Evolutionary conservation across 2,329 filamentous ascomycete species (phyloP).

Genomic region (Rhexocercosporidium sp.): DNA sequence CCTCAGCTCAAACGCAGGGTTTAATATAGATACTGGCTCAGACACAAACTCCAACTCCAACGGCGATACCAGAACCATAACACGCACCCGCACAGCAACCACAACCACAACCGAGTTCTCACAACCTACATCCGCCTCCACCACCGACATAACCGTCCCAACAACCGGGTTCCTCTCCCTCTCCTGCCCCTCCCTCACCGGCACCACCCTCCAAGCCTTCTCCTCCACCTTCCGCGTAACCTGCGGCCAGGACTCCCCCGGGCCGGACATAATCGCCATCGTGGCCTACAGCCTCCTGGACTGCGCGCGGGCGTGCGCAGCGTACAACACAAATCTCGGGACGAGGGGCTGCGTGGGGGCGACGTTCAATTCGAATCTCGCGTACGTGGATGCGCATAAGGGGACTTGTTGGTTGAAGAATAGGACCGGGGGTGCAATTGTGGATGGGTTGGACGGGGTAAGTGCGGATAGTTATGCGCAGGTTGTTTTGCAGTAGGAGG

Average conservation of each 20-base stretch:
- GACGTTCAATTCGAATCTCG: constrained; percentile 14
- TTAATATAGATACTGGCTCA: neutral
- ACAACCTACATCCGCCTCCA: neutral
- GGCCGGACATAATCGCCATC: constrained; percentile 9
- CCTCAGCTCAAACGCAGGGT: neutral
- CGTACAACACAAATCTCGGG: constrained; percentile 2
- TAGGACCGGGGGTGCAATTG: neutral
- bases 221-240: neutral
- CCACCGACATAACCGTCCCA: neutral
- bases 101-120: neutral
- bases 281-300: constrained; percentile 11
- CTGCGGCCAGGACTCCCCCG: constrained; percentile 11
- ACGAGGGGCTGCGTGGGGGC: constrained; percentile 4
- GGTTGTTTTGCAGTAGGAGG: constrained; percentile 2
- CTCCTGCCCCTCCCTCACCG: constrained; percentile 3
- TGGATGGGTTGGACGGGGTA: neutral
- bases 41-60: neutral
- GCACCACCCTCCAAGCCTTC: neutral
- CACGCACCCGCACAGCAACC: neutral
- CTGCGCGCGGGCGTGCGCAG: constrained; percentile 6
- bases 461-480: constrained; percentile 11
- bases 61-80: constrained; percentile 1
- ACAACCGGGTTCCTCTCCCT: constrained; percentile 7
- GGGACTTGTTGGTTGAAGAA: constrained; percentile 14
- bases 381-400: constrained; percentile 11